These are phyloP conservation scores for Xylaria palmicola DNA, from an alignment of 495 filamentous ascomycete genomes.

Conservation along the genomic window DNA sequence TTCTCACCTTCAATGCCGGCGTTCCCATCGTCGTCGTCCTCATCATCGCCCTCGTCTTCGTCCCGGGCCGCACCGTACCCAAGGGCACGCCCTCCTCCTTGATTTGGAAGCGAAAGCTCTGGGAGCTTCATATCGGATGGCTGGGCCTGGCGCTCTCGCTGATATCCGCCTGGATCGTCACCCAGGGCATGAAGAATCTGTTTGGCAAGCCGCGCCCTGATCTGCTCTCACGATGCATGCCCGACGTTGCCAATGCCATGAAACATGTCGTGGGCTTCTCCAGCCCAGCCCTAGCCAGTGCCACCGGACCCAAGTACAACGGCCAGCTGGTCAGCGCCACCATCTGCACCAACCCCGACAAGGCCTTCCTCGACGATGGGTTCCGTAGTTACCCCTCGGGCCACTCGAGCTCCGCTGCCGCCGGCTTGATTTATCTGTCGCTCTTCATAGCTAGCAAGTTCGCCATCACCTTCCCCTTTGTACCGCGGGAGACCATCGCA, in stretches of 20 bases:
- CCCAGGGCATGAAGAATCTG: constrained; percentile 79
- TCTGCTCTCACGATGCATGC: constrained; percentile 68
- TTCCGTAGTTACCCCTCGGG: constrained; percentile 84
- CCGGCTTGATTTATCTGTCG: constrained; percentile 75
- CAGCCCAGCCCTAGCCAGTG: constrained; percentile 31
- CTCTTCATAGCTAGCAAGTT: constrained; percentile 66
- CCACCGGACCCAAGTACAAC: constrained; percentile 29
- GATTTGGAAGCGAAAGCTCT: constrained; percentile 70
- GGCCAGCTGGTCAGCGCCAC: constrained; percentile 60
- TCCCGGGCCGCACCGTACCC: constrained; percentile 61
- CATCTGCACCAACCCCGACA: constrained; percentile 71
- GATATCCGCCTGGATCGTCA: constrained; percentile 70
- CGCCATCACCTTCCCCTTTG: constrained; percentile 56
- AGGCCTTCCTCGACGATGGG: constrained; percentile 70
- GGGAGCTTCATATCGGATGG: constrained; percentile 82
- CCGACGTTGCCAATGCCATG: constrained; percentile 45
- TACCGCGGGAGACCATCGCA: constrained; percentile 44
- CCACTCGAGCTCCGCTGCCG: constrained; percentile 62
- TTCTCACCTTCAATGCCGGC: constrained; percentile 55
- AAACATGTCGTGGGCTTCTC: constrained; percentile 46
- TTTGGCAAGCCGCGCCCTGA: constrained; percentile 86
- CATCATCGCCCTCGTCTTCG: constrained; percentile 68
- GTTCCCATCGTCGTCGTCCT: constrained; percentile 66
- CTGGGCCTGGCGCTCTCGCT: constrained; percentile 70
- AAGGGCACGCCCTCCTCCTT: constrained; percentile 63